Percentiles rank a stretch among this genome's conserved stretches.
These are phyloP conservation scores for Amauroascus niger DNA, from an alignment of 2,329 filamentous ascomycete species.

Conservation along the genomic window DNA sequence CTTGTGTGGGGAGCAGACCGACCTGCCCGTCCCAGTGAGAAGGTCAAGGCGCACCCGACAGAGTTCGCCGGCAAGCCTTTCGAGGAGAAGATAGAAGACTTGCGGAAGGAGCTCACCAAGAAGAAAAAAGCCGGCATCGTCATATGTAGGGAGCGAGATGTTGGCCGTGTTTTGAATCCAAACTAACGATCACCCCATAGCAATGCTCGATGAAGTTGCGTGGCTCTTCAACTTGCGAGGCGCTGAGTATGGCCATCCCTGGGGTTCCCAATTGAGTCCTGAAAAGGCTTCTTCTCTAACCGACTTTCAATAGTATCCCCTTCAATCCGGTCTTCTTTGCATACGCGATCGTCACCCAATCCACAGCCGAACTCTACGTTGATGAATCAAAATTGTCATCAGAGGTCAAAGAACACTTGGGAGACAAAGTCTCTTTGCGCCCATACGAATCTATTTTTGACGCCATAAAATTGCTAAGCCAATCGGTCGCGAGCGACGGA, in stretches of 20 bases:
- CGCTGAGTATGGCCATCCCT: constrained; percentile 55
- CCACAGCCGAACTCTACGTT: constrained; percentile 68
- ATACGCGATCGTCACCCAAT: constrained; percentile 77
- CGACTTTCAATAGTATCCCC: constrained; percentile 52
- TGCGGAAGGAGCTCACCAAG: constrained; percentile 86
- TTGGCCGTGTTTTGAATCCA: background rate
- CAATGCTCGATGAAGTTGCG: constrained; percentile 90
- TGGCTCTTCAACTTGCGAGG: constrained; percentile 98
- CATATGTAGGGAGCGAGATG: constrained; percentile 47
- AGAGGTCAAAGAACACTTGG: constrained; percentile 60
- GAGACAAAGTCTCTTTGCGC: constrained; percentile 59
- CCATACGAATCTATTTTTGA: constrained; percentile 75
- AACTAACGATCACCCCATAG: constrained; percentile 20
- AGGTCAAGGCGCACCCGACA: constrained; percentile 59
- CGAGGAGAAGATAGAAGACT: constrained; percentile 68
- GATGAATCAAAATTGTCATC: constrained; percentile 66
- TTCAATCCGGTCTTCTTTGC: constrained; percentile 99
- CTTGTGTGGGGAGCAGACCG: constrained; percentile 69
- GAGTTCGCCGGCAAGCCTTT: constrained; percentile 75
- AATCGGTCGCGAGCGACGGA: constrained; percentile 30
- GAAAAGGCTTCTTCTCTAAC: constrained; percentile 1
- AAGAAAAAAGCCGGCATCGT: constrained; percentile 81
- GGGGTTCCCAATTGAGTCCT: background rate
- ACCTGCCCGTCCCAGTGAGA: constrained; percentile 64
- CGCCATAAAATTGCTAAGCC: constrained; percentile 59